Evolutionary conservation across 139 green algal species (phyloP).

Genomic region (Nannochloris sp.): DNA sequence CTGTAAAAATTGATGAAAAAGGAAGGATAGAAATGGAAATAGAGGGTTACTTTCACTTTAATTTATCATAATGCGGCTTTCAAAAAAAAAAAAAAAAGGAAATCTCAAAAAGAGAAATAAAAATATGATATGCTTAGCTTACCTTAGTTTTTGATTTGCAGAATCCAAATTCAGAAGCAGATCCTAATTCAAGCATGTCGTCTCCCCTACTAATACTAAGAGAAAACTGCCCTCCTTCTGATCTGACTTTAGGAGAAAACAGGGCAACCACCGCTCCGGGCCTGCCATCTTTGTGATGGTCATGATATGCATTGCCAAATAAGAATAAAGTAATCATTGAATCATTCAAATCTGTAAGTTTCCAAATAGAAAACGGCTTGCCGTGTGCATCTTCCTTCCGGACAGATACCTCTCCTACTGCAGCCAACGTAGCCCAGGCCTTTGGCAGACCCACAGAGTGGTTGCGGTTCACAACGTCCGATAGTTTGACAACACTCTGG

Average conservation of each 20-base stretch:
- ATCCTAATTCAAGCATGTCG: slow-evolving; percentile 36
- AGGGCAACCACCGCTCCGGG: slow-evolving; percentile 32
- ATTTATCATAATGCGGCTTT: neutral
- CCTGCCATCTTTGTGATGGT: slow-evolving; percentile 9
- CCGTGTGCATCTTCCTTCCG: slow-evolving; percentile 15
- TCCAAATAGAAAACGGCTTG: slow-evolving; percentile 32
- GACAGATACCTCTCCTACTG: slow-evolving; percentile 32
- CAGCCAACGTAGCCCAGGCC: slow-evolving; percentile 29
- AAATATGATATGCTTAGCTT: neutral
- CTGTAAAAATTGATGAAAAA: slow-evolving; percentile 9
- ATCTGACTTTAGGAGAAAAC: slow-evolving; percentile 9
- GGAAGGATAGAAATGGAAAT: neutral
- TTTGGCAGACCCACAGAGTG: neutral
- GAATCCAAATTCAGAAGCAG: slow-evolving; percentile 36
- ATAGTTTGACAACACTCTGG: slow-evolving; percentile 15
- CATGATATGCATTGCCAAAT: slow-evolving; percentile 31
- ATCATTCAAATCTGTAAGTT: slow-evolving; percentile 38
- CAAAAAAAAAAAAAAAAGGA: neutral
- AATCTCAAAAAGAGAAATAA: neutral
- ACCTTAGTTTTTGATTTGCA: slow-evolving; percentile 36
- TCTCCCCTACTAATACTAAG: slow-evolving; percentile 24
- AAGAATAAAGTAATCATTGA: slow-evolving; percentile 27
- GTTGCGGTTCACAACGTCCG: slow-evolving; percentile 9
- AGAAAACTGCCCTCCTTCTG: slow-evolving; percentile 1
- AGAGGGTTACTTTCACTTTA: neutral